These are phyloP conservation scores for Chrysanthemum lavandulifolium DNA, from an alignment of 129 eudicot species.

Conservation along the genomic window DNA sequence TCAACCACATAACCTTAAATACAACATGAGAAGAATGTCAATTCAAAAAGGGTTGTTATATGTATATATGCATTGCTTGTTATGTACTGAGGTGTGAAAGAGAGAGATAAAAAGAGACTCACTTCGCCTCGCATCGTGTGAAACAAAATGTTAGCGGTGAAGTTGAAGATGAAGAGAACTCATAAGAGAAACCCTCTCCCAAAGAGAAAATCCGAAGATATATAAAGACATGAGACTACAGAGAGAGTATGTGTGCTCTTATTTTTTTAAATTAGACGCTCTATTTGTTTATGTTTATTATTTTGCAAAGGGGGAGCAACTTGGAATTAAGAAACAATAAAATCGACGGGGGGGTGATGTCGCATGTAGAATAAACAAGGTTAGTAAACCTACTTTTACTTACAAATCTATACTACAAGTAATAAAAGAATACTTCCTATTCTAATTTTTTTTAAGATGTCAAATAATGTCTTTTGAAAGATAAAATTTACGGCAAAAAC, in stretches of 20 bases:
- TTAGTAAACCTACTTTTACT: neutral
- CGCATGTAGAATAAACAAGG: neutral
- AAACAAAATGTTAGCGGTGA: constrained; percentile 13
- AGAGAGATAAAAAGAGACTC: constrained; percentile 16
- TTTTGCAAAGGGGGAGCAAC: constrained; percentile 19
- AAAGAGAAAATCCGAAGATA: constrained; percentile 25
- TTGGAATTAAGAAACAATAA: constrained; percentile 38
- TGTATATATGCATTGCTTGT: neutral
- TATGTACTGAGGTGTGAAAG: neutral
- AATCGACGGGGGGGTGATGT: constrained; percentile 16
- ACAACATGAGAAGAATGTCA: constrained; percentile 16
- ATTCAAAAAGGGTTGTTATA: neutral
- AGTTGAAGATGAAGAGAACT: constrained; percentile 14
- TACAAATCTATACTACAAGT: neutral
- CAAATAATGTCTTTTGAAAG: no score
- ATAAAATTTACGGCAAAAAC: no score
- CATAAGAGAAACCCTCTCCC: constrained; percentile 24
- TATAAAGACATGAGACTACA: constrained; percentile 20
- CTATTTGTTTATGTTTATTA: neutral
- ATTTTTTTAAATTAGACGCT: neutral
- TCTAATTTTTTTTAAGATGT: no score
- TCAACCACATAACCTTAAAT: constrained; percentile 66
- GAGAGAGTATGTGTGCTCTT: neutral
- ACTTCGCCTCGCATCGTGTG: constrained; percentile 38
- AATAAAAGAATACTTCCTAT: no score